Evolutionary conservation across 2,329 filamentous ascomycete genomes (phyloP).

Genomic region (Fusarium denticulatum): DNA sequence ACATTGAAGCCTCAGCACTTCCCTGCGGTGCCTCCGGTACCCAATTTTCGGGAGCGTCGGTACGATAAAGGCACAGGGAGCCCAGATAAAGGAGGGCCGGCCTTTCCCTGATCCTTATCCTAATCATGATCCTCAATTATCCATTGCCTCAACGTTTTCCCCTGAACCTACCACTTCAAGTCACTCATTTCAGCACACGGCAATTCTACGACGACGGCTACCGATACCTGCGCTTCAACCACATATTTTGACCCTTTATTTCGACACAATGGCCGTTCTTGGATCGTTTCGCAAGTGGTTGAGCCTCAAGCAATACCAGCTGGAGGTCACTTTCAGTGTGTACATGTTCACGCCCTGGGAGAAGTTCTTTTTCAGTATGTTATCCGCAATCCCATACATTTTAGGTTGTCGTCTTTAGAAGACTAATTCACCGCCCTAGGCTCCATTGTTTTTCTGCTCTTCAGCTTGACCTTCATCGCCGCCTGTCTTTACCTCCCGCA

Average conservation of each 20-base stretch:
- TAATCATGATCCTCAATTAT: slow-evolving; percentile 21
- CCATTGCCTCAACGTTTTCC: slow-evolving; percentile 22
- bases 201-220: slow-evolving; percentile 3
- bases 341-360: slow-evolving; percentile 98
- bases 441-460: slow-evolving; percentile 89
- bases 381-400: background rate
- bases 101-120: slow-evolving; percentile 1
- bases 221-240: background rate
- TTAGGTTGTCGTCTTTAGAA: background rate
- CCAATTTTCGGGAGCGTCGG: slow-evolving; percentile 36
- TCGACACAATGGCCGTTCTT: slow-evolving; percentile 49
- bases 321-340: slow-evolving; percentile 94
- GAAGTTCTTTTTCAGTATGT: slow-evolving; percentile 96
- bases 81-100: slow-evolving; percentile 22
- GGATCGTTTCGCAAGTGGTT: slow-evolving; percentile 81
- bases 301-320: slow-evolving; percentile 95
- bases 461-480: slow-evolving; percentile 86
- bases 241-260: background rate
- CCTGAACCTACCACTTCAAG: slow-evolving; percentile 18
- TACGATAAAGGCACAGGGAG: slow-evolving; percentile 27
- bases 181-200: background rate
- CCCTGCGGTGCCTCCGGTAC: slow-evolving; percentile 5
- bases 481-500: slow-evolving; percentile 92
- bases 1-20: background rate
- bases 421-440: slow-evolving; percentile 64